A percentile compares a stretch with the other conserved stretches of the same genome.
phyloP scores from a whole-genome alignment of 2,329 filamentous ascomycete species.

The Leptographium galeiforme region DNA sequence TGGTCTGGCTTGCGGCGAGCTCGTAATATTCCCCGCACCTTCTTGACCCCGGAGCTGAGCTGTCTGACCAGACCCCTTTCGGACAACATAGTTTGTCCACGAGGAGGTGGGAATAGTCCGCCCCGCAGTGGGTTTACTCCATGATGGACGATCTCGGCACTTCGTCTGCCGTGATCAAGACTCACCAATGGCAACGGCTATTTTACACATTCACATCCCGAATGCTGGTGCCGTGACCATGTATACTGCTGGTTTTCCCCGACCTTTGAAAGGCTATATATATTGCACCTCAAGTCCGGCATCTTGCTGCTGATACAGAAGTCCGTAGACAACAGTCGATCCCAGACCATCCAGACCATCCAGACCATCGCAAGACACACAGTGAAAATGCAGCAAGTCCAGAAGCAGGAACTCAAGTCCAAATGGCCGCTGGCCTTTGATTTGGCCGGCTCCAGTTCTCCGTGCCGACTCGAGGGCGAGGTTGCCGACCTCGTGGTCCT shows the following conservation, averaged over 20 bases:
- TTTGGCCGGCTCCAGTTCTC: neutral
- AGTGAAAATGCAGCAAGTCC: neutral
- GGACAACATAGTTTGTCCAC: neutral
- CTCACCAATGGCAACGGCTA: neutral
- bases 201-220: neutral
- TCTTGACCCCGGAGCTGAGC: no score
- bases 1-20: neutral
- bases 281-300: neutral
- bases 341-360: neutral
- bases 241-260: neutral
- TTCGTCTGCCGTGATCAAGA: neutral
- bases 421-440: neutral
- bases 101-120: neutral
- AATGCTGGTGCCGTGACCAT: no score
- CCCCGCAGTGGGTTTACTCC: neutral
- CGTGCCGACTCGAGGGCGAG: constrained; percentile 1
- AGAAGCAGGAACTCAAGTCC: neutral
- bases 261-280: neutral
- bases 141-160: neutral
- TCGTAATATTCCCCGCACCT: no score
- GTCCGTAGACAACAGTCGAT: neutral
- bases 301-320: neutral
- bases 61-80: no score
- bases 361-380: neutral
- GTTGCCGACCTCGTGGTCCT: constrained; percentile 2